These are phyloP conservation scores for Zygoascus hellenicus DNA, from an alignment of 1,139 yeast genomes.

Conservation along the genomic window DNA sequence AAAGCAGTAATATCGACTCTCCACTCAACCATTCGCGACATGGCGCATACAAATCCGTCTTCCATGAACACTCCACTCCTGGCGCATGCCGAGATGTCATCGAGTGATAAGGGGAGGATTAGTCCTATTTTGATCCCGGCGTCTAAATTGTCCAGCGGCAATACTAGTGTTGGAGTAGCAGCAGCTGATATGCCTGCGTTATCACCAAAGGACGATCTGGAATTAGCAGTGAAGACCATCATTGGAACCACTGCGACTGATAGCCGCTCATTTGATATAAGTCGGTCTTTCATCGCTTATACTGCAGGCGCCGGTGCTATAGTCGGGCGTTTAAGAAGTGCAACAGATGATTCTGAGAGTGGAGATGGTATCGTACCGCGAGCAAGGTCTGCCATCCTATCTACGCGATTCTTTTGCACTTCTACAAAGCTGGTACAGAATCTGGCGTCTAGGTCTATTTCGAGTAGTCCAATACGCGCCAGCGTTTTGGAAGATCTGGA, in stretches of 20 bases:
- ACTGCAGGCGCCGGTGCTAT: slow-evolving; percentile 69
- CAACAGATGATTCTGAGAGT: slow-evolving; percentile 49
- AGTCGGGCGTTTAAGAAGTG: slow-evolving; percentile 32
- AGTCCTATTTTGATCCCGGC: too few species aligned
- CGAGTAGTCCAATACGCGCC: not conserved
- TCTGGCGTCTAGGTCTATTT: slow-evolving; percentile 12
- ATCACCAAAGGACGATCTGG: not conserved
- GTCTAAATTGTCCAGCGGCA: too few species aligned
- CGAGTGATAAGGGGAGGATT: too few species aligned
- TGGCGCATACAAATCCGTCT: too few species aligned
- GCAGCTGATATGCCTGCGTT: not conserved
- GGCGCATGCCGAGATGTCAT: slow-evolving; percentile 1
- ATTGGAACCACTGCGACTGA: slow-evolving; percentile 42
- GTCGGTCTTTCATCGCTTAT: slow-evolving; percentile 46
- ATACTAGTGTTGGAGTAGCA: not conserved
- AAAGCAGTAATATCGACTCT: slow-evolving; percentile 3
- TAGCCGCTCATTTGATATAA: slow-evolving; percentile 38
- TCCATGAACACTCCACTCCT: slow-evolving; percentile 1
- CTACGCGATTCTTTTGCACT: slow-evolving; percentile 25
- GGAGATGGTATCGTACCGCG: slow-evolving; percentile 51
- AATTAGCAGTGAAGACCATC: slow-evolving; percentile 20
- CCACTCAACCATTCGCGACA: too few species aligned
- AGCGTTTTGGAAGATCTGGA: not conserved
- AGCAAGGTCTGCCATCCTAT: slow-evolving; percentile 7
- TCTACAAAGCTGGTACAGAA: slow-evolving; percentile 20